Conservation (phyloP, 495 filamentous ascomycete genomes). For the Neurospora sp. region DNA sequence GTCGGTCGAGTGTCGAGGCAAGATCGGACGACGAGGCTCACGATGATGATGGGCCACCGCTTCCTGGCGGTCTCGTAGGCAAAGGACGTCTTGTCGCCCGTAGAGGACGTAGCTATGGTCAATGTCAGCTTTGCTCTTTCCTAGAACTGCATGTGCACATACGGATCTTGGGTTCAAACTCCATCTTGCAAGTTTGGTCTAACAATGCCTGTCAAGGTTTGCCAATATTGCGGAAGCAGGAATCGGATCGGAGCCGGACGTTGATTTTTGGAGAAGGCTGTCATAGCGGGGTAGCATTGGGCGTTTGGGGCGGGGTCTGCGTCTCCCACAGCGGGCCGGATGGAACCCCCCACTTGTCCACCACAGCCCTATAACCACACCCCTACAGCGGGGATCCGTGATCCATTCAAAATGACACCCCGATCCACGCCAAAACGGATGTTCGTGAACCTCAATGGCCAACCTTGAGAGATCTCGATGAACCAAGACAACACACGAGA, state of each 20-base stretch:
- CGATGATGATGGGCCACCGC: constrained; percentile 89
- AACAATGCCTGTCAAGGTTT: neutral
- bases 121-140: neutral
- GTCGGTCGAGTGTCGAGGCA: neutral
- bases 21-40: constrained; percentile 31
- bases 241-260: neutral
- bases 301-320: too few relatives aligned
- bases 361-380: neutral
- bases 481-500: neutral
- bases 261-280: neutral
- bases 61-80: constrained; percentile 72
- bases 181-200: constrained; percentile 6
- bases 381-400: neutral
- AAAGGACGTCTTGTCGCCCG: constrained; percentile 76
- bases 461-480: neutral
- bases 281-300: neutral
- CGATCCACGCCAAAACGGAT: neutral
- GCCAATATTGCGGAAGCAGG: neutral
- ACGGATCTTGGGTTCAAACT: constrained; percentile 31
- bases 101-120: constrained; percentile 59
- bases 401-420: neutral
- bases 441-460: neutral
- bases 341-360: neutral
- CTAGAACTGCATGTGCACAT: neutral
- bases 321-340: too few relatives aligned